Base-by-base conservation (phyloP, 139 green algal genomes). In the Tetraselmis striata region DNA sequence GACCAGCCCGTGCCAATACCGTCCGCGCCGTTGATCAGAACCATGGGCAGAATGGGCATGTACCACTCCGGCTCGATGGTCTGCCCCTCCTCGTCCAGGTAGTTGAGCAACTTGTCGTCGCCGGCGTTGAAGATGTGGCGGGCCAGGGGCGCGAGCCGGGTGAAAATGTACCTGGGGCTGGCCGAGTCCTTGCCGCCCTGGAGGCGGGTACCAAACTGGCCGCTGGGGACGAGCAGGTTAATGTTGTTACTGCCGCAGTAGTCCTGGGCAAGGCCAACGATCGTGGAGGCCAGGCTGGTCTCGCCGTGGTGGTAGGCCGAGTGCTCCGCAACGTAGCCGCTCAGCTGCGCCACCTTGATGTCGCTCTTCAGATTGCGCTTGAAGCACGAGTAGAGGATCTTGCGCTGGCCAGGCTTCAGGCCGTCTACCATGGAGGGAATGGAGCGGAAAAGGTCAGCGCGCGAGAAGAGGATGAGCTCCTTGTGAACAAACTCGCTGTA, bases 241-340 rank as follows among this genome's bases (percentile, higher is more conserved):
- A 99, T 89, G 91, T 99, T 99, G 92, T 99, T 99, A 89, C 84
- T 93, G 75, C 97, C 97, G 76, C 98, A 93, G 86, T 97, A 99
- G 88, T 98, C 91, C 88, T 99, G 87, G 25, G 95, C 95, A 31
- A 98, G 84, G 78, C 92, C 90, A 23, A 98, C 86, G 81, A 99
- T 98, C 79, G 96, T 98, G 75, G 78, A 82, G 58, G 88, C 81
- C 83, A 99, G 85, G 79, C 86, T 95, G 2, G 89, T 80, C 88
- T 99, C 97, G 79, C 97, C 97, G 86, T 99, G 97, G 87, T 99
- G 97, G 90, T 99, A 99, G n/a, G 96, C 97, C 5, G 93, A 94
- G 85, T 99, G 93, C 88, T 99, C 96, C 0, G 93, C 92, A 29
- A 99, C 96, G 85, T 99, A 99, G 25, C 95, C 97, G 23, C 93